Conservation (phyloP, 208 protist genomes). For the Leptomonas pyrrhocoris region DNA sequence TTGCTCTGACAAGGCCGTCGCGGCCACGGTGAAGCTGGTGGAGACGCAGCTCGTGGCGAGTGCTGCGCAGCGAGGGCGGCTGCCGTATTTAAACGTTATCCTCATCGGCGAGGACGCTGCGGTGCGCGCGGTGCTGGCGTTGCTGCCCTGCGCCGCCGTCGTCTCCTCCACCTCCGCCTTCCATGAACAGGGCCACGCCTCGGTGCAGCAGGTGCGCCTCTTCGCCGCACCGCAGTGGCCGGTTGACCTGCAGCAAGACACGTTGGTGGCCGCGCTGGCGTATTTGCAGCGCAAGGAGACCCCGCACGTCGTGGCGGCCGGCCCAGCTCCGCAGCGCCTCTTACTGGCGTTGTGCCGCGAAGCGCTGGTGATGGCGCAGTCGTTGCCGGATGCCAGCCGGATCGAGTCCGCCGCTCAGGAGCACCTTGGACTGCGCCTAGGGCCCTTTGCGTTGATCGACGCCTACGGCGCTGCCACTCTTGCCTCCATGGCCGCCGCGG, state of each 20-base stretch:
- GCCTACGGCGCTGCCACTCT: conserved; percentile 40
- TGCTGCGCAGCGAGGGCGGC: conserved; percentile 5
- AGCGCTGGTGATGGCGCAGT: conserved; percentile 36
- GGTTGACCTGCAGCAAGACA: conserved; percentile 48
- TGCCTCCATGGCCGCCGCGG: conserved; percentile 42
- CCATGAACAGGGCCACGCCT: conserved; percentile 25
- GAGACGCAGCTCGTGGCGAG: conserved; percentile 28
- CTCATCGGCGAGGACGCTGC: conserved; percentile 54
- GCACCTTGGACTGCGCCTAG: conserved; percentile 47
- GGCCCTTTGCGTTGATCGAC: conserved; percentile 62
- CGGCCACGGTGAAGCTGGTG: conserved; percentile 48
- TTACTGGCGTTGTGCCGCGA: conserved; percentile 49
- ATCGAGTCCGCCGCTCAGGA: conserved; percentile 53
- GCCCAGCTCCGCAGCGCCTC: conserved; percentile 44
- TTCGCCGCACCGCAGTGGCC: conserved; percentile 52
- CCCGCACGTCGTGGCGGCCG: conserved; percentile 60
- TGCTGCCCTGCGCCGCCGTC: conserved; percentile 50
- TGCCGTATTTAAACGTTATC: conserved; percentile 42
- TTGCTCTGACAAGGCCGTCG: conserved; percentile 43
- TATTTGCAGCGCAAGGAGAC: conserved; percentile 47
- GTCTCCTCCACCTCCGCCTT: conserved; percentile 52
- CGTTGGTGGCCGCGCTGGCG: conserved; percentile 49
- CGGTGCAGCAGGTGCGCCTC: conserved; percentile 70
- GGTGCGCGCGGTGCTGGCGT: conserved; percentile 29
- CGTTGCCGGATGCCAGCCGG: conserved; percentile 21